Base-by-base conservation (phyloP, 495 filamentous ascomycete species). In the Cetradonia linearis region DNA sequence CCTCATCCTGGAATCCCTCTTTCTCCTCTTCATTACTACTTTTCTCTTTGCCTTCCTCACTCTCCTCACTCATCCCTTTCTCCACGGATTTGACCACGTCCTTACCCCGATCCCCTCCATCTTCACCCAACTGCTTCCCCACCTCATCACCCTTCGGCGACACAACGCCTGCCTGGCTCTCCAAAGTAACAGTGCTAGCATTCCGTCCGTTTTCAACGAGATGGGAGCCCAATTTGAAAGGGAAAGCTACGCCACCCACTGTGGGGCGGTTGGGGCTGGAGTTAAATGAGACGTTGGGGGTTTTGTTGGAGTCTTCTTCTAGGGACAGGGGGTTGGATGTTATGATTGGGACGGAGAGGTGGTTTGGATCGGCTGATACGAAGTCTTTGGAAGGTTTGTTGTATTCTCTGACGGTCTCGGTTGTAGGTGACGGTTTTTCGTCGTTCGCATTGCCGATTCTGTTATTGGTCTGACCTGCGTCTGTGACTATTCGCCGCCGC, bases 251-350 rank as follows among this genome's bases (percentile, higher is more conserved):
- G 3, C 61, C 61, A 14, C 49, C 57, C 37, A 46, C 54, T 4
- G 61, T 54, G 14, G 63, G 65, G n/a, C 75, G 37, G 72, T 83
- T 16, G 62, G 60, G 25, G 66, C 49, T 30, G 80, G 82, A 9
- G 74, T 54, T 36, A 3, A 76, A 23, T 31, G 65, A 77, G 31
- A 50, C 8, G 7, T 28, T 46, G 2, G 20, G 58, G 59, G 13
- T 27, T n/a, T 27, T 46, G 2, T 14, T 16, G 47, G 20, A 14
- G 11, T 37, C 20, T 34, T 23, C 48, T n/a, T 31, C 28, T 9
- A 52, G 58, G 9, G 61, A 42, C 5, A 53, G 60, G n/a, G 60
- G 52, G 34, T 46, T 36, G 27, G 42, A 56, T 30, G 42, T 50
- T 20, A 49, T 3, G 9, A 18, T 60, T 34, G 58, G 48, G 27